Conservation (phyloP, 768 basidiomycete species). For the Paxillus rubicundulus region DNA sequence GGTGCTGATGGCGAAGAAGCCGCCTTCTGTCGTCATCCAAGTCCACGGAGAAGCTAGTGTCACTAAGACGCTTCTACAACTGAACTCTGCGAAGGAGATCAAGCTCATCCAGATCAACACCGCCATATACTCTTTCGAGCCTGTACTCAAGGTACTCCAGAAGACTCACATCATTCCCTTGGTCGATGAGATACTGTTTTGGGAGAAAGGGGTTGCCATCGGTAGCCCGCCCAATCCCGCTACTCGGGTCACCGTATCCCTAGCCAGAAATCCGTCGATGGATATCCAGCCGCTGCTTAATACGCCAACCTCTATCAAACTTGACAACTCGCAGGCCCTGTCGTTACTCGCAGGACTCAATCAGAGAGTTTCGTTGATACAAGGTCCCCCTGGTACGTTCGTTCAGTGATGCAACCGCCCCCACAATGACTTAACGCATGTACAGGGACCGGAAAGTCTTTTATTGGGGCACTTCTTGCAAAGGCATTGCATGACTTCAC, state of each 20-base stretch:
- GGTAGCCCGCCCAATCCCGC: constrained; percentile 6
- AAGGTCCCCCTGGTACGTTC: constrained; percentile 65
- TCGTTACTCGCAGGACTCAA: constrained; percentile 52
- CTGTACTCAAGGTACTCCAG: constrained; percentile 58
- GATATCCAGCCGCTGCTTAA: constrained; percentile 42
- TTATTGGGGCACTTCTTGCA: constrained; percentile 63
- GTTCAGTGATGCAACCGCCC: not conserved
- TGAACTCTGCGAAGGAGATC: constrained; percentile 37
- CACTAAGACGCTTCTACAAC: constrained; percentile 36
- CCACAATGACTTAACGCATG: not conserved
- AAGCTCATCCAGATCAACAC: constrained; percentile 58
- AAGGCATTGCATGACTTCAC: constrained; percentile 54
- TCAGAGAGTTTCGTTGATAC: constrained; percentile 58
- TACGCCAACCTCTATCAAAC: constrained; percentile 38
- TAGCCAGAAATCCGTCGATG: constrained; percentile 32
- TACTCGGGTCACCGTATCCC: constrained; percentile 25
- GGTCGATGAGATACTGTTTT: constrained; percentile 50
- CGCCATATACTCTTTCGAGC: constrained; percentile 61
- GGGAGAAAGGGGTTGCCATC: constrained; percentile 36
- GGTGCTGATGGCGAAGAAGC: constrained; percentile 43
- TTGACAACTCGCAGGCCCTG: constrained; percentile 50
- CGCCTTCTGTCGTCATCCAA: constrained; percentile 53
- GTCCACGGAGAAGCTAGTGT: constrained; percentile 44
- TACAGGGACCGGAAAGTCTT: constrained; percentile 70
- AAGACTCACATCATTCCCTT: constrained; percentile 44